Evolutionary conservation across 1,284 basidiomycete genomes (phyloP).

Genomic region (Irpex sp.): DNA sequence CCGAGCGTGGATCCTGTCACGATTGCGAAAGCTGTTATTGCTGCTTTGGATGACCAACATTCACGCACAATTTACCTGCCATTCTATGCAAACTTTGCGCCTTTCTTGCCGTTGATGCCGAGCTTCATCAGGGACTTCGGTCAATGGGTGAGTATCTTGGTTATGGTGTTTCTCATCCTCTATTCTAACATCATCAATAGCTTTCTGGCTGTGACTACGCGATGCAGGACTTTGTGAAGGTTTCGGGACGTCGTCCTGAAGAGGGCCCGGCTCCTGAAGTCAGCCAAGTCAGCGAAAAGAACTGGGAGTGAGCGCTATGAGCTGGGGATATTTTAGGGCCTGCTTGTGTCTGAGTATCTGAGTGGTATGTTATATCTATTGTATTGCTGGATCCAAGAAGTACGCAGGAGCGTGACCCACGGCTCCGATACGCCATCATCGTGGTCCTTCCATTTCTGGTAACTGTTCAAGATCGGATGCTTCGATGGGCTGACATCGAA

Average conservation of each 20-base stretch:
- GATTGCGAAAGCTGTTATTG: constrained; percentile 79
- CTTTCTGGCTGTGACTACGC: constrained; percentile 44
- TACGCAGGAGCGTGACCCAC: background rate
- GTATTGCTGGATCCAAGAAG: background rate
- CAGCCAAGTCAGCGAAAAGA: background rate
- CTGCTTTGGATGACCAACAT: constrained; percentile 74
- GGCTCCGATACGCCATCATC: background rate
- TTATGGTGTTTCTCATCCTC: background rate
- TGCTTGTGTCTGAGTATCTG: background rate
- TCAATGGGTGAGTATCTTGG: constrained; percentile 55
- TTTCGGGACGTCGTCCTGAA: constrained; percentile 41
- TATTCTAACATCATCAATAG: constrained; percentile 27
- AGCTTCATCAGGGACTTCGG: constrained; percentile 69
- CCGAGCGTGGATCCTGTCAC: constrained; percentile 71
- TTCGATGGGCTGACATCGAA: background rate
- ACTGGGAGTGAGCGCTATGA: constrained; percentile 3
- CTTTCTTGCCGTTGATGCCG: constrained; percentile 55
- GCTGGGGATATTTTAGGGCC: background rate
- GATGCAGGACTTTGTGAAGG: constrained; percentile 45
- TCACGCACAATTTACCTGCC: constrained; percentile 71
- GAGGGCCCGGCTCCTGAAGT: constrained; percentile 28
- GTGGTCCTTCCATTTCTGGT: background rate
- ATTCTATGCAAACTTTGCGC: constrained; percentile 62
- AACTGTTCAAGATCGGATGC: background rate
- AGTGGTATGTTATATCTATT: background rate